A percentile compares a stretch with the other conserved stretches of the same genome.
phyloP scores from a whole-genome alignment of 495 filamentous ascomycete genomes.

The Aspergillus mulundensis region DNA sequence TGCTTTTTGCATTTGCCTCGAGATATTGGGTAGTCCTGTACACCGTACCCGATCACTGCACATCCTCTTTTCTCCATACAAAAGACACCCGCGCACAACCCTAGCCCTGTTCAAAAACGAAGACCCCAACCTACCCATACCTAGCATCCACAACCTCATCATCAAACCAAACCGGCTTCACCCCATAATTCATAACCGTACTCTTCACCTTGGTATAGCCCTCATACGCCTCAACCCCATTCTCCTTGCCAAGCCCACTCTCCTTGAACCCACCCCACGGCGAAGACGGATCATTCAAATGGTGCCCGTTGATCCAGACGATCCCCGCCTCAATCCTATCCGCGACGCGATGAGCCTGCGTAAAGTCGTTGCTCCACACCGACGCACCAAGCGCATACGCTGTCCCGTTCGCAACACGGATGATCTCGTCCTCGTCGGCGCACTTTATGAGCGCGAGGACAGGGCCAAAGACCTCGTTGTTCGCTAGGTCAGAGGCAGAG shows the following conservation, averaged over 20 bases:
- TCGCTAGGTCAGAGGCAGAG: conserved; percentile 26
- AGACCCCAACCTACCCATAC: conserved; percentile 51
- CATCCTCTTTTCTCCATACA: no score
- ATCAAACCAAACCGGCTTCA: conserved; percentile 47
- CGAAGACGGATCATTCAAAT: conserved; percentile 57
- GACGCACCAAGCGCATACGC: conserved; percentile 51
- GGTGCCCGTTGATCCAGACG: conserved; percentile 61
- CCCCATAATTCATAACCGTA: conserved; percentile 55
- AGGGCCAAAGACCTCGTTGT: conserved; percentile 49
- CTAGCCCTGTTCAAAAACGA: no score
- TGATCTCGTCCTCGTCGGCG: conserved; percentile 44
- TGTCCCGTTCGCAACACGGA: conserved; percentile 46
- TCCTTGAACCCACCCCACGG: conserved; percentile 56
- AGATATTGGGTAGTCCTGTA: no score
- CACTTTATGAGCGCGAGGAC: conserved; percentile 46
- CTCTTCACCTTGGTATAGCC: conserved; percentile 57
- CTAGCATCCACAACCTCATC: conserved; percentile 36
- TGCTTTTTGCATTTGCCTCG: no score
- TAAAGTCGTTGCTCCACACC: conserved; percentile 55
- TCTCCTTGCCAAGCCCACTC: conserved; percentile 56
- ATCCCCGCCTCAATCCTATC: conserved; percentile 55
- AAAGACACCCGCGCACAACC: no score
- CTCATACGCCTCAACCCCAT: conserved; percentile 53
- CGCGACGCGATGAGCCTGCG: conserved; percentile 54
- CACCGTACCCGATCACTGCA: no score